phyloP scores from a whole-genome alignment of 2,329 filamentous ascomycete species.

The Xylariaceae sp. region DNA sequence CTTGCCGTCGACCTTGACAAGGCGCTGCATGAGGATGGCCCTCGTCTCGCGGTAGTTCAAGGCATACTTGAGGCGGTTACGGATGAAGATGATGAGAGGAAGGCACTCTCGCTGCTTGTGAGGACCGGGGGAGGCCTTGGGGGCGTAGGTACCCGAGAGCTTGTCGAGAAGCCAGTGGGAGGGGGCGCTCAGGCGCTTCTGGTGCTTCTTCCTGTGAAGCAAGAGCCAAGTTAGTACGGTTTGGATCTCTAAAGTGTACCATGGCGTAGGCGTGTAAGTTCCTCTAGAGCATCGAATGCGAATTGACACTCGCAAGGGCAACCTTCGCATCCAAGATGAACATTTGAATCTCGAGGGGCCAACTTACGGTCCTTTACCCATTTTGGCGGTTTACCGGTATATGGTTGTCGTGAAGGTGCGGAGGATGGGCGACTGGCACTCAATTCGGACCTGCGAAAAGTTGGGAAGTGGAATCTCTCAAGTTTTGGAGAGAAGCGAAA shows the following conservation, averaged over 20 bases:
- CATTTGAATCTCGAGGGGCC: not conserved
- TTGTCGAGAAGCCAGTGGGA: constrained; percentile 99
- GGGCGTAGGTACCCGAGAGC: constrained; percentile 88
- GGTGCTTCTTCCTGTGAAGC: constrained; percentile 88
- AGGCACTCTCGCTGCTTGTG: constrained; percentile 99
- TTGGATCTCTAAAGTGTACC: not conserved
- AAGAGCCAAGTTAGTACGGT: constrained; percentile 39
- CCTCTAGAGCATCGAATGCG: not conserved
- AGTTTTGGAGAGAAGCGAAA: constrained; percentile 38
- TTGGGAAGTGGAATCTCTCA: constrained; percentile 19
- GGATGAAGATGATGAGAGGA: constrained; percentile 98
- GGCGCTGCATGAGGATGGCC: constrained; percentile 98
- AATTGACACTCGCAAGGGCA: not conserved
- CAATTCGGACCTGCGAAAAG: constrained; percentile 31
- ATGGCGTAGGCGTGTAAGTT: not conserved
- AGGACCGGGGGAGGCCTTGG: constrained; percentile 80
- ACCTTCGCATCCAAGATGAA: not conserved
- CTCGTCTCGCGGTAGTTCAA: constrained; percentile 98
- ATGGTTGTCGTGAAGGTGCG: constrained; percentile 43
- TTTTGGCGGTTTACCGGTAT: constrained; percentile 49
- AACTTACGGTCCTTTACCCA: constrained; percentile 62
- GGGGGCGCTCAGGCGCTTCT: constrained; percentile 99
- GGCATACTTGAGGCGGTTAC: constrained; percentile 97
- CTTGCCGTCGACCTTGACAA: constrained; percentile 99
- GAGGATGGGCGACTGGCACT: constrained; percentile 29